Base-by-base conservation (phyloP, 345 rosid genomes). In the Hibiscus syriacus region DNA sequence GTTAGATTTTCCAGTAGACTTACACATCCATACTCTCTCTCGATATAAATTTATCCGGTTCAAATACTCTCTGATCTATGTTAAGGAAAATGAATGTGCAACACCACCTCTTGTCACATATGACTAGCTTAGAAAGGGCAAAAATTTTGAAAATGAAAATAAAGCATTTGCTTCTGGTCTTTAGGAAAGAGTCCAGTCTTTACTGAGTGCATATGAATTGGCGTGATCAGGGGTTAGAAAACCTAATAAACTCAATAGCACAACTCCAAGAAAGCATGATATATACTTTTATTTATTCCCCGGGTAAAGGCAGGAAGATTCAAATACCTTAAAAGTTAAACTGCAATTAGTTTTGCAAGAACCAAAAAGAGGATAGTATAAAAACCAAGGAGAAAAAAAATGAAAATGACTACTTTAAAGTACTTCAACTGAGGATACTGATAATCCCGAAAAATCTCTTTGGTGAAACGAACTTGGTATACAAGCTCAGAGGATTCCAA, bases 381-480 rank as follows among this genome's bases (percentile, higher is more conserved):
- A 70, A 52, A 61, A 13, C 27, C 61, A 7, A 53, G 13, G 9
- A 38, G 6, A 61, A 26, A 20, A 69, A 23, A 17, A 26, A 36
- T 23, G 34, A 58, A 19, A 19, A 67, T 43, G 43, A 55, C 38
- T 5, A 23, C 45, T 10, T 53, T 38, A 6, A 14, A 29, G 1
- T 34, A 23, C 41, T 45, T 38, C 62, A 20, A 77, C 71, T 36
- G 13, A 86, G 99, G 92, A 91, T 91, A 91, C 96, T 66, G 83
- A 73, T 94, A 94, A 74, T 85, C 84, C 20, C 76, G 80, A 69
- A 89, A 90, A 30, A 94, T 84, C 84, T 94, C 99, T 76, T 89
- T 91, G 4, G 99, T 94, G 73, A 91, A 87, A 10, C 95, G 95
- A 77, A 94, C 80, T 89, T 89, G 99, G 82, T 83, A 91, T 57